phyloP scores from a whole-genome alignment of 2,329 filamentous ascomycete species.

The Ceratocystis cubensis region DNA sequence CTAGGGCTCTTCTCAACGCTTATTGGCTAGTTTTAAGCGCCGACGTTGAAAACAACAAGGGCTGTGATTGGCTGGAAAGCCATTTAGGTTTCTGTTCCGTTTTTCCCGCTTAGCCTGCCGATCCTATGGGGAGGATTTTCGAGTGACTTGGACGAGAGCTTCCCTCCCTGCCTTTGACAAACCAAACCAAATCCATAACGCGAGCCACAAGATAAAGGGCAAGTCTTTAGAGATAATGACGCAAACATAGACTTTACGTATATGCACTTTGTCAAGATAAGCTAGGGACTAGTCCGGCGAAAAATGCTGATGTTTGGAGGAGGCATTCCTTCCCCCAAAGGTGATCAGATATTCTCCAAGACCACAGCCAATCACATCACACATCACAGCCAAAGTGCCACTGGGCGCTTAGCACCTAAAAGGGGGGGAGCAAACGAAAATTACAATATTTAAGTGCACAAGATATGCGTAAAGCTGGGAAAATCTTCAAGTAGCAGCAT shows the following conservation, averaged over 20 bases:
- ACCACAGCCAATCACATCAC: neutral
- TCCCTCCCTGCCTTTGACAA: neutral
- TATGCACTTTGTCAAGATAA: too few species aligned
- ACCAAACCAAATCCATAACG: neutral
- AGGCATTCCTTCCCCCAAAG: neutral
- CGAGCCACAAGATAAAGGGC: neutral
- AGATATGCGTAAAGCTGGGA: neutral
- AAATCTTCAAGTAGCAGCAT: neutral
- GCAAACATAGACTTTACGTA: neutral
- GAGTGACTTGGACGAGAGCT: too few species aligned
- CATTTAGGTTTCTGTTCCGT: neutral
- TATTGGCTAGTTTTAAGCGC: slow-evolving; percentile 11
- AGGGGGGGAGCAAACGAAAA: too few species aligned
- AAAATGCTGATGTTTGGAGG: neutral
- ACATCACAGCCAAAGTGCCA: slow-evolving; percentile 1
- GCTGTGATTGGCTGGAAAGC: slow-evolving; percentile 5
- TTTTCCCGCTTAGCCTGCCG: neutral
- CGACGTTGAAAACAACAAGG: slow-evolving; percentile 11
- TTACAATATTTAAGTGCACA: neutral
- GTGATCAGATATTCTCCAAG: neutral
- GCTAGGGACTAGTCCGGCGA: neutral
- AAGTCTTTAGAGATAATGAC: neutral
- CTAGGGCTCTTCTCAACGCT: neutral
- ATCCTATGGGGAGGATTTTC: neutral
- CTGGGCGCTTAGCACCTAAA: neutral